These are phyloP conservation scores for Gaertneriomyces sp. DNA, from an alignment of 192 early-diverging fungal genomes.

Conservation along the genomic window DNA sequence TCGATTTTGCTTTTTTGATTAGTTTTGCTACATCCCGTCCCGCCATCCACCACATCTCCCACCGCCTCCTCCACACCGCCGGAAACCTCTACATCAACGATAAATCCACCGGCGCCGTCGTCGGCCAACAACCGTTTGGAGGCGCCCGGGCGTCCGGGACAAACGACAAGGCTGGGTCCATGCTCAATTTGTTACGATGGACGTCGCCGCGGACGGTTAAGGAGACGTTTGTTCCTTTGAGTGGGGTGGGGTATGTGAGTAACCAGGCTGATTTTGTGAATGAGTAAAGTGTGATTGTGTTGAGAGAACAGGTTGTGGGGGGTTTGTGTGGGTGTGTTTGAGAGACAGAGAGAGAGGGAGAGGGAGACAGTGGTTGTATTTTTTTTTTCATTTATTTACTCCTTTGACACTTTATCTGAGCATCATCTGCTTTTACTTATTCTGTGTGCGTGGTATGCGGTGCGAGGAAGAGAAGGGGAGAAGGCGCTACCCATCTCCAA, in stretches of 20 bases:
- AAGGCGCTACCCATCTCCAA: too few relatives aligned
- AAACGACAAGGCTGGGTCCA: conserved; percentile 96
- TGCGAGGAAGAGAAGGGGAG: too few relatives aligned
- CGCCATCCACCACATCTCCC: conserved; percentile 68
- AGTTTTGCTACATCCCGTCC: conserved; percentile 83
- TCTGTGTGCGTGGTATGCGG: too few relatives aligned
- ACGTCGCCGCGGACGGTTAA: conserved; percentile 92
- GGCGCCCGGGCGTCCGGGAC: conserved; percentile 91
- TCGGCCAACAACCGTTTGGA: conserved; percentile 98
- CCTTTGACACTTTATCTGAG: too few relatives aligned
- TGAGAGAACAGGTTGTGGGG: too few relatives aligned
- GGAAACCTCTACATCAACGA: conserved; percentile 99
- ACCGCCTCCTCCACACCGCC: conserved; percentile 78
- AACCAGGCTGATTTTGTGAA: conserved; percentile 48
- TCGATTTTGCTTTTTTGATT: neutral
- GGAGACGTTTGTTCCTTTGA: conserved; percentile 86
- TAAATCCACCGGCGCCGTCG: conserved; percentile 96
- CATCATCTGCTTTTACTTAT: too few relatives aligned
- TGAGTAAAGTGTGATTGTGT: neutral
- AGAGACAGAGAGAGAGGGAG: too few relatives aligned
- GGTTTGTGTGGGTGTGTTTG: too few relatives aligned
- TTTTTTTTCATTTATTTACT: too few relatives aligned
- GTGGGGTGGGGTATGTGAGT: conserved; percentile 80
- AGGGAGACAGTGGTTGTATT: too few relatives aligned
- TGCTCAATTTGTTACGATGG: conserved; percentile 78